A percentile compares a stretch with the other conserved stretches of the same genome.
These are phyloP conservation scores for Globisporangium rhizosaccharum DNA, from an alignment of 352 stramenopile genomes.

Conservation along the genomic window DNA sequence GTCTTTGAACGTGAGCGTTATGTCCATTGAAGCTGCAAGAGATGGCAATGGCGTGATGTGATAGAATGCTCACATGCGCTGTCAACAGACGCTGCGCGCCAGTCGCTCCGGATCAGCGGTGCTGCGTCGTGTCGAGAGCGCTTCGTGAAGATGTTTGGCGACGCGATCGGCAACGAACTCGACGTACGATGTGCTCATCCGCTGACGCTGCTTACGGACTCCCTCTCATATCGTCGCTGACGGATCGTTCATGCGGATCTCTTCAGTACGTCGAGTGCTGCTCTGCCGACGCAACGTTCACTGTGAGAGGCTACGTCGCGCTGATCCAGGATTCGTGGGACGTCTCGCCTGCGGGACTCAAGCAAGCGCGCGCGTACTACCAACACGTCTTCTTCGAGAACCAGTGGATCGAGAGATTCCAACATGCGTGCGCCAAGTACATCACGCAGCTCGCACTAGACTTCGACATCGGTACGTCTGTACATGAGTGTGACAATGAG, in stretches of 20 bases:
- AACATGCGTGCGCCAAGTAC: slow-evolving; percentile 35
- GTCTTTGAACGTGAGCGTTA: slow-evolving; percentile 31
- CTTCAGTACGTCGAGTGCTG: slow-evolving; percentile 33
- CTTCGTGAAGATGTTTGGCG: slow-evolving; percentile 36
- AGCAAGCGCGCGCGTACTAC: slow-evolving; percentile 66
- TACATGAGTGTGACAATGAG: not conserved
- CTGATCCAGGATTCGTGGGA: slow-evolving; percentile 36
- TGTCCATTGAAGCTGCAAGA: not conserved
- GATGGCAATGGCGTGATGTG: no score
- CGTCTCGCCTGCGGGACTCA: slow-evolving; percentile 26
- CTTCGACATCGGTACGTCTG: slow-evolving; percentile 1
- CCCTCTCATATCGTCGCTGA: not conserved
- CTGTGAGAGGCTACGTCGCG: slow-evolving; percentile 47
- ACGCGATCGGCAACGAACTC: slow-evolving; percentile 32
- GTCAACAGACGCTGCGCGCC: slow-evolving; percentile 8
- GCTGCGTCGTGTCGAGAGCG: slow-evolving; percentile 24
- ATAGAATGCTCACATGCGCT: not conserved
- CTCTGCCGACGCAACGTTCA: slow-evolving; percentile 19
- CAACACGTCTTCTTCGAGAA: slow-evolving; percentile 68
- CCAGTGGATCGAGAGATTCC: slow-evolving; percentile 52
- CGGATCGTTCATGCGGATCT: not conserved
- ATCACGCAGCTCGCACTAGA: slow-evolving; percentile 28
- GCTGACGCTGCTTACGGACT: not conserved
- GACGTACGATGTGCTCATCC: slow-evolving; percentile 17
- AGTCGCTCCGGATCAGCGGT: slow-evolving; percentile 11